Percentiles rank a stretch among this genome's conserved stretches.
Evolutionary conservation across 768 basidiomycete species (phyloP).

Genomic region (Amylocystis lapponica): DNA sequence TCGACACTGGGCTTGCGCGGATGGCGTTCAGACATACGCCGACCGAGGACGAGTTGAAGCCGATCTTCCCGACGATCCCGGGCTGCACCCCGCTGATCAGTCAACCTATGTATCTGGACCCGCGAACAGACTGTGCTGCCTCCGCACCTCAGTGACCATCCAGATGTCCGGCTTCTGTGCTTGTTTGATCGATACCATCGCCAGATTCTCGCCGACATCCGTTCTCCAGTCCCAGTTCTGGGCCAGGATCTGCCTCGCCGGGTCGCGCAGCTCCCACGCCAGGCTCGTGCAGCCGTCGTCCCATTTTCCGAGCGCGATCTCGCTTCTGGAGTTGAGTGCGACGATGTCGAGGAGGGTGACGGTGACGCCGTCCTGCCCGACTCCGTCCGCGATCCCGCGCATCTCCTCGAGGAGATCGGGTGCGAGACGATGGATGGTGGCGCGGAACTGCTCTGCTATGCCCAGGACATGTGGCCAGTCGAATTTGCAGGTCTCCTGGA

Average conservation of each 20-base stretch:
- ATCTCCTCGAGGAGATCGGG: conserved; percentile 29
- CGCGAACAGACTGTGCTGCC: background rate
- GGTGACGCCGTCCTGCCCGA: background rate
- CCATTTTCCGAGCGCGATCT: conserved; percentile 32
- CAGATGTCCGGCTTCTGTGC: conserved; percentile 27
- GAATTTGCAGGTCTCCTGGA: conserved; percentile 25
- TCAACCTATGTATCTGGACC: no score
- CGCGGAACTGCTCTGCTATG: conserved; percentile 21
- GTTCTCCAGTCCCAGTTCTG: conserved; percentile 36
- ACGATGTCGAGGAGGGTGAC: conserved; percentile 27
- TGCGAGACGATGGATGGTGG: conserved; percentile 18
- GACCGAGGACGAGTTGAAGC: conserved; percentile 30
- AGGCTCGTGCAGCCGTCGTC: conserved; percentile 32
- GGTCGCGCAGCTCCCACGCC: conserved; percentile 21
- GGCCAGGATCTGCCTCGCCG: conserved; percentile 20
- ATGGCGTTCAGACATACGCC: conserved; percentile 34
- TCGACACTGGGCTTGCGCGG: conserved; percentile 26
- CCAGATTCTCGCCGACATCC: conserved; percentile 27
- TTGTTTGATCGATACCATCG: conserved; percentile 23
- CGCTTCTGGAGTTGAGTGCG: conserved; percentile 32
- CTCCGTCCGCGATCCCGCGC: conserved; percentile 29
- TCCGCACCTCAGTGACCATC: conserved; percentile 31
- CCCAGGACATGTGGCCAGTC: conserved; percentile 27
- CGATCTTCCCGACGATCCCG: conserved; percentile 34
- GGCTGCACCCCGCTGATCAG: conserved; percentile 15